Conservation (phyloP, 2,329 filamentous ascomycete species). For the Exophiala calicioides region DNA sequence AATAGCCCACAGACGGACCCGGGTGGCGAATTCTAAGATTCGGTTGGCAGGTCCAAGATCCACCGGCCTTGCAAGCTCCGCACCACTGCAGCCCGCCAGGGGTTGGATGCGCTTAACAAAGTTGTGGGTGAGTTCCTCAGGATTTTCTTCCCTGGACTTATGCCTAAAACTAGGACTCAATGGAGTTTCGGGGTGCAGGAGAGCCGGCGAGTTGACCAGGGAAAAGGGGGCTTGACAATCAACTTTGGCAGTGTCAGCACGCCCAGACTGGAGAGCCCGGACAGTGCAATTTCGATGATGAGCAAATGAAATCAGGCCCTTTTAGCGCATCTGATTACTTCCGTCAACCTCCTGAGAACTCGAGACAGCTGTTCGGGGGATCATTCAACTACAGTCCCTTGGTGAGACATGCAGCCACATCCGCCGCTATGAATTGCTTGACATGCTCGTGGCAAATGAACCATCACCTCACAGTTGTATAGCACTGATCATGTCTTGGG, state of each 20-base stretch:
- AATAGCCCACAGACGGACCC: constrained; percentile 15
- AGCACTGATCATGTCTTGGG: too few species aligned
- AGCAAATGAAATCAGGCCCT: constrained; percentile 9
- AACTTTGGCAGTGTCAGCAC: constrained; percentile 6
- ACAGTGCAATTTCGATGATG: constrained; percentile 17
- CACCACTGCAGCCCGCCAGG: background rate
- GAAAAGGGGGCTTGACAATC: constrained; percentile 16
- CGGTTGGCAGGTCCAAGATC: constrained; percentile 15
- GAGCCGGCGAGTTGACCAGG: background rate
- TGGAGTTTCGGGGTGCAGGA: constrained; percentile 6
- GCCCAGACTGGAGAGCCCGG: too few species aligned
- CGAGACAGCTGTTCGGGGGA: constrained; percentile 19
- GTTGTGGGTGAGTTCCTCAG: too few species aligned
- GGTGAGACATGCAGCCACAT: constrained; percentile 29
- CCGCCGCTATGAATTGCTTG: constrained; percentile 18
- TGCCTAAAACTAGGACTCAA: background rate
- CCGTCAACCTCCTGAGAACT: constrained; percentile 9
- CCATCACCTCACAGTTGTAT: background rate
- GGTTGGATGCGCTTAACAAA: too few species aligned
- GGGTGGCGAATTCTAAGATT: constrained; percentile 26
- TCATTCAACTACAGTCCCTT: constrained; percentile 18
- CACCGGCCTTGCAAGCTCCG: background rate
- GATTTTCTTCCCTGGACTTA: too few species aligned
- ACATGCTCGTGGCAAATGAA: constrained; percentile 22
- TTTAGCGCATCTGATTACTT: constrained; percentile 5